Conservation (phyloP, 352 stramenopile species). For the Phytophthora crassamura region DNA sequence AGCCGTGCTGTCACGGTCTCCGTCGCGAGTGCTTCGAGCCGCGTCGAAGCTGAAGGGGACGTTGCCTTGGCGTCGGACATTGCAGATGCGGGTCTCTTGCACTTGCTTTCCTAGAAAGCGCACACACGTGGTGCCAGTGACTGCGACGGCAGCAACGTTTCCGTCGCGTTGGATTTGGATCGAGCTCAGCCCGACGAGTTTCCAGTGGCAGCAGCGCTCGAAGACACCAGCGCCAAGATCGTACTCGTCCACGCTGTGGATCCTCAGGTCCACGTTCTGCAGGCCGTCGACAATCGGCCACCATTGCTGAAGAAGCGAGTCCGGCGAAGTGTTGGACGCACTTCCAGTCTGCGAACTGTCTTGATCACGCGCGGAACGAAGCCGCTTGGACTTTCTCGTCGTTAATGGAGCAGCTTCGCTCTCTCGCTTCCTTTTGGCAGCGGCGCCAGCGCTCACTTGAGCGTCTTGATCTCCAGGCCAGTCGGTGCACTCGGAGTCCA, state of each 20-base stretch:
- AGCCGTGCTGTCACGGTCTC: background rate
- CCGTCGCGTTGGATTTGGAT: slow-evolving; percentile 27
- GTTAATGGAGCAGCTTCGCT: background rate
- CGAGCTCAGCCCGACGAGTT: slow-evolving; percentile 30
- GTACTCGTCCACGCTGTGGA: slow-evolving; percentile 29
- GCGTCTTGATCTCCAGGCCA: slow-evolving; percentile 10
- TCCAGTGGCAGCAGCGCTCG: slow-evolving; percentile 36
- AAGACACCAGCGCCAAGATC: slow-evolving; percentile 12
- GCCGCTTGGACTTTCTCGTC: slow-evolving; percentile 23
- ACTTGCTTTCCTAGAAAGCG: slow-evolving; percentile 30
- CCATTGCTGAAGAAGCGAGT: slow-evolving; percentile 42
- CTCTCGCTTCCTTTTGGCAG: background rate
- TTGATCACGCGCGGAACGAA: slow-evolving; percentile 12
- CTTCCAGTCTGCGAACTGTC: slow-evolving; percentile 12
- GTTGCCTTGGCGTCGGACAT: slow-evolving; percentile 19
- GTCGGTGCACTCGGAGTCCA: slow-evolving; percentile 39
- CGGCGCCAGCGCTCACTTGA: background rate
- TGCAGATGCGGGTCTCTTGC: slow-evolving; percentile 23
- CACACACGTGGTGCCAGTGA: slow-evolving; percentile 38
- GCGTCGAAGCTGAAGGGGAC: slow-evolving; percentile 13
- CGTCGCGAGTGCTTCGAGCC: background rate
- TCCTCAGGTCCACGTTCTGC: slow-evolving; percentile 43
- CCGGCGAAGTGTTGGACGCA: slow-evolving; percentile 5
- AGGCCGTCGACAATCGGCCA: slow-evolving; percentile 39
- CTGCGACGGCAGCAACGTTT: slow-evolving; percentile 19